Evolutionary conservation across 1,284 basidiomycete genomes (phyloP).

Genomic region (Nidula niveotomentosa): DNA sequence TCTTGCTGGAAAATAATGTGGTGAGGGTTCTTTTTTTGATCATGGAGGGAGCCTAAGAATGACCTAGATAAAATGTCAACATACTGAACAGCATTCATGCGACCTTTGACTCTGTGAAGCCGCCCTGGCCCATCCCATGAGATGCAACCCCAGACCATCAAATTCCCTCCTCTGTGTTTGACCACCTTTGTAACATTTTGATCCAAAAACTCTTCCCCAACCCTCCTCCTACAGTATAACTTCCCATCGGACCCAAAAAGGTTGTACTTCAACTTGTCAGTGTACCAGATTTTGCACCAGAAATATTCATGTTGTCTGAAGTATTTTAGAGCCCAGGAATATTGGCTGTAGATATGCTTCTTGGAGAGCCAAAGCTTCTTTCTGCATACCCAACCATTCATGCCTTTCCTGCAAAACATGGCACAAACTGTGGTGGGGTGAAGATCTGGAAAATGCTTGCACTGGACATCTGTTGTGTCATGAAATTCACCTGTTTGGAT

Average conservation of each 20-base stretch:
- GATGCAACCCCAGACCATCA: conserved; percentile 30
- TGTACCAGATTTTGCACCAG: conserved; percentile 3
- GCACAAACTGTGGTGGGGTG: not conserved
- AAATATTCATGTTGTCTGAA: not conserved
- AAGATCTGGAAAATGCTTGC: not conserved
- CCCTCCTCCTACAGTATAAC: conserved; percentile 14
- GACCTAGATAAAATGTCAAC: too few relatives aligned
- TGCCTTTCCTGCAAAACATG: not conserved
- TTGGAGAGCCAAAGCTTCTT: not conserved
- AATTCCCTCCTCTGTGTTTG: conserved; percentile 16
- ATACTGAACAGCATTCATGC: too few relatives aligned
- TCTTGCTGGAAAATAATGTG: conserved; percentile 8
- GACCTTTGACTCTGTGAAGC: conserved; percentile 21
- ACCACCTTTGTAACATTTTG: too few relatives aligned
- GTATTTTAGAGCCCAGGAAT: not conserved
- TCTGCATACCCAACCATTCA: not conserved
- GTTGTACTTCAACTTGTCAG: conserved; percentile 11
- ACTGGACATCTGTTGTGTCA: not conserved
- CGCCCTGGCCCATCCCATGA: conserved; percentile 17
- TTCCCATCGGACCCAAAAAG: conserved; percentile 21
- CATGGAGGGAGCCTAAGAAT: conserved; percentile 22
- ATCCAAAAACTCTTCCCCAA: conserved; percentile 13
- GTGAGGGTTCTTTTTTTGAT: conserved; percentile 10
- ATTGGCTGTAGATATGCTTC: not conserved
- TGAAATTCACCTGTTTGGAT: not conserved